Evolutionary conservation across 441 rosid genomes (phyloP).

Genomic region (Erodium moschatum): DNA sequence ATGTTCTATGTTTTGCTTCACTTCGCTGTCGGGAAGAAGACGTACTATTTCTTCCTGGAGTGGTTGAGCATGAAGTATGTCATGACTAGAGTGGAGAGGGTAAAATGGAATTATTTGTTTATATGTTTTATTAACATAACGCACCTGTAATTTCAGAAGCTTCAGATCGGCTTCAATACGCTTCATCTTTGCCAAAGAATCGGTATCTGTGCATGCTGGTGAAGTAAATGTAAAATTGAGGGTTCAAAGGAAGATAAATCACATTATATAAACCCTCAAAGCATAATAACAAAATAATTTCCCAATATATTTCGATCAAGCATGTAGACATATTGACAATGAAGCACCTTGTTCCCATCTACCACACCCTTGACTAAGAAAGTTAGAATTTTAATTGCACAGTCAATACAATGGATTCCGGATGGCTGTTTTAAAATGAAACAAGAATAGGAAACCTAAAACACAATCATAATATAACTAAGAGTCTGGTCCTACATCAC

Average conservation of each 20-base stretch:
- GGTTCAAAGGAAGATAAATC: not conserved
- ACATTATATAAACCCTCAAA: no score
- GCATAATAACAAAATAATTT: no score
- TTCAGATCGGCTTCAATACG: slow-evolving; percentile 82
- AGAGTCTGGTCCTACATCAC: no score
- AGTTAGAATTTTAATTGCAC: no score
- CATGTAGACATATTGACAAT: no score
- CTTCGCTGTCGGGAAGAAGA: slow-evolving; percentile 31
- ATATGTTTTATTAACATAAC: slow-evolving; percentile 7
- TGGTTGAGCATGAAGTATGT: slow-evolving; percentile 9
- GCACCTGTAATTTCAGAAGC: slow-evolving; percentile 83
- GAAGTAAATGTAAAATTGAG: slow-evolving; percentile 10
- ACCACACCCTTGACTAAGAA: no score
- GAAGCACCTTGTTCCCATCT: no score
- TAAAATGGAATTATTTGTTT: not conserved
- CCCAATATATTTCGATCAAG: no score
- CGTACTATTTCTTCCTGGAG: slow-evolving; percentile 59
- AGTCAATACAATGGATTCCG: no score
- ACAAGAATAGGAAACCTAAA: no score
- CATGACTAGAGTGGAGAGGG: slow-evolving; percentile 1
- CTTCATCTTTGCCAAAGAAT: slow-evolving; percentile 38
- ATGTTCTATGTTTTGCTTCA: slow-evolving; percentile 28
- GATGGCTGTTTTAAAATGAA: no score
- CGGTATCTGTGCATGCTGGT: slow-evolving; percentile 38
- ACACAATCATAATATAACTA: no score